Evolutionary conservation across 148 eudicot species (phyloP), one percentile per base, ranked within the genome.

Genomic region (Pharnaceum exiguum): DNA sequence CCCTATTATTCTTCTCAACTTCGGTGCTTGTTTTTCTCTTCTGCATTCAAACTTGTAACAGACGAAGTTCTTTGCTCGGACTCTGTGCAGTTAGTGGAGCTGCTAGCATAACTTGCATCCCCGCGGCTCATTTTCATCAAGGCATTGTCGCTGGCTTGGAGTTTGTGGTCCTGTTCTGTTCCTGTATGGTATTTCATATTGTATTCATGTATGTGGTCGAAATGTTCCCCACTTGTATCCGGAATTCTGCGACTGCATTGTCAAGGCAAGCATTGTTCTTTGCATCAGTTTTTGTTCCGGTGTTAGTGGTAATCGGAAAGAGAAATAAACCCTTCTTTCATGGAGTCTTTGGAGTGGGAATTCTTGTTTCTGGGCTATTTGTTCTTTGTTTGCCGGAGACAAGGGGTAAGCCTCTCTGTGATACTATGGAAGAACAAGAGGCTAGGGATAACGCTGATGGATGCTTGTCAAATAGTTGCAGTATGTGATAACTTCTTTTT

Each of bases 341-440:
- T 32, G 37, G 24, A 17, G 25, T 63, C 8, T 74, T 63, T 12
- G 74, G 78, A 27, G 51, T 40, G 45, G 63, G 39, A 3, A 55
- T 74, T 22, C 7, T 58, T 35, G 23, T 63, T 31, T 68, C 70
- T 32, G 73, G 77, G 52, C 22, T 63, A 17, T 38, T 74, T 23
- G 73, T 63, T 27, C 30, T 63, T 12, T 63, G 23, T 17, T 40
- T 74, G 66, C 73, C 77, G 3, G 77, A 74, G 65, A 74, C 77
- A 1, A 63, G 46, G 39, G 73, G 77, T 19, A 40, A 35, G 66
- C 46, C 28, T 35, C 15, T 68, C 15, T 74, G 73, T 68, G 77
- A 74, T 37, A 63, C 73, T 13, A 68, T 74, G 77, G 73, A 74
- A 18, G 73, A 74, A 55, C 65, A 74, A 47, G 78, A 74, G 44